These are phyloP conservation scores for Metschnikowia kofuensis DNA, from an alignment of 805 yeast species.

Conservation along the genomic window DNA sequence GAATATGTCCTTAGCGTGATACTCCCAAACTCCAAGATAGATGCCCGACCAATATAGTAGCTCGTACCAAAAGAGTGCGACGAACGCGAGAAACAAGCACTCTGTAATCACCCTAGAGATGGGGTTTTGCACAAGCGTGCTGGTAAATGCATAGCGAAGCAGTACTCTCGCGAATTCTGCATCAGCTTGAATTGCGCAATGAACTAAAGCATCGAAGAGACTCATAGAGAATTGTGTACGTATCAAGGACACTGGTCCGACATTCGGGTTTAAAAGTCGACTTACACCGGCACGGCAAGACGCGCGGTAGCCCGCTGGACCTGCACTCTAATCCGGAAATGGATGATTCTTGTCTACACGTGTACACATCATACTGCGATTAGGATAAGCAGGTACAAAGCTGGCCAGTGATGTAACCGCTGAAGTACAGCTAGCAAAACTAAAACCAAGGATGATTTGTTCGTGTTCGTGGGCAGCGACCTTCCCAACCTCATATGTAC, in stretches of 20 bases:
- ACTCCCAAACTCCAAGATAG: slow-evolving; percentile 42
- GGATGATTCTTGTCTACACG: too few relatives aligned
- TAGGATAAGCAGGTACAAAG: too few relatives aligned
- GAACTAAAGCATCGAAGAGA: neutral
- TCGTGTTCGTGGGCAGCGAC: too few relatives aligned
- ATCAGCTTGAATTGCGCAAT: neutral
- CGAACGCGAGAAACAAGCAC: slow-evolving; percentile 13
- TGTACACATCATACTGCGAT: too few relatives aligned
- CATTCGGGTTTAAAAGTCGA: too few relatives aligned
- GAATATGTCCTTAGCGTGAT: slow-evolving; percentile 59
- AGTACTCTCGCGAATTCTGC: slow-evolving; percentile 9
- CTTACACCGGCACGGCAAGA: too few relatives aligned
- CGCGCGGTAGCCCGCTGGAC: too few relatives aligned
- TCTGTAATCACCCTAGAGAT: slow-evolving; percentile 16
- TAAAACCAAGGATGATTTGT: too few relatives aligned
- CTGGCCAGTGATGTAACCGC: too few relatives aligned
- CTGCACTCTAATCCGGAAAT: too few relatives aligned
- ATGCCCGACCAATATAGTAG: slow-evolving; percentile 43
- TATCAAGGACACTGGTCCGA: neutral
- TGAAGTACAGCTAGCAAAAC: too few relatives aligned
- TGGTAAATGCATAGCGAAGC: slow-evolving; percentile 11
- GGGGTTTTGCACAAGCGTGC: slow-evolving; percentile 17
- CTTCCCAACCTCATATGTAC: neutral
- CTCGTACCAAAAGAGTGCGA: slow-evolving; percentile 33
- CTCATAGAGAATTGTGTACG: neutral